Evolutionary conservation across 352 stramenopile species (phyloP), one percentile per base, ranked within the genome.

Genomic region (Aphanomyces cochlioides): DNA sequence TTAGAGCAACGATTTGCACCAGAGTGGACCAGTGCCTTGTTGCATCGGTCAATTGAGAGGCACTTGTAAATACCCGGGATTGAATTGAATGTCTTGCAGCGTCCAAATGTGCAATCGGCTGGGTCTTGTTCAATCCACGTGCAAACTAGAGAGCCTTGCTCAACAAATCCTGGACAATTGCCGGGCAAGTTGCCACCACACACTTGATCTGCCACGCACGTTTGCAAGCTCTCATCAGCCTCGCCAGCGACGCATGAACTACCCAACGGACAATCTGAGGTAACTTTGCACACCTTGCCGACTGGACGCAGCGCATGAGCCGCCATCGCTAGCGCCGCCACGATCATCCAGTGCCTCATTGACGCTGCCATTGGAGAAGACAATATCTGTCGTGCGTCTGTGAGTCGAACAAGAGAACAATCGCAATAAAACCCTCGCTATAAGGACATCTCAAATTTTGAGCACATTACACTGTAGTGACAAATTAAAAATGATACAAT

Each of bases 201-300:
- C 7, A 74, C 77, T 21, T 75, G 45, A 39, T 85, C 85, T 0
- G 79, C 75, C 54, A 94, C 87, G 58, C 87, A 94, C 36, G 78
- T 75, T 77, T 93, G 87, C 28, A 93, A 78, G n/a, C 79, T 41
- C 13, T 70, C 61, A 39, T 72, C 74, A 36, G 85, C 84, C 71
- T 90, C 85, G 48, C 87, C 87, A 4, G 85, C 87, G 69, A 94
- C 87, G 65, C 87, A 94, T 68, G 76, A 88, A 38, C 84, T 82
- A 48, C 80, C 85, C 34, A 78, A 72, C 3, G 60, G 59, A 63
- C 87, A 94, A 72, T 91, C 84, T n/a, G 53, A 67, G 37, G 84
- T 89, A 59, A 59, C 81, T 36, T 65, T 66, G 74, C 86, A 94
- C 38, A 50, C 12, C 8, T 43, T 7, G 21, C 39, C 50, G 15